Evolutionary conservation across 169 alveolate species (phyloP).

Genomic region (Theileria sp.): DNA sequence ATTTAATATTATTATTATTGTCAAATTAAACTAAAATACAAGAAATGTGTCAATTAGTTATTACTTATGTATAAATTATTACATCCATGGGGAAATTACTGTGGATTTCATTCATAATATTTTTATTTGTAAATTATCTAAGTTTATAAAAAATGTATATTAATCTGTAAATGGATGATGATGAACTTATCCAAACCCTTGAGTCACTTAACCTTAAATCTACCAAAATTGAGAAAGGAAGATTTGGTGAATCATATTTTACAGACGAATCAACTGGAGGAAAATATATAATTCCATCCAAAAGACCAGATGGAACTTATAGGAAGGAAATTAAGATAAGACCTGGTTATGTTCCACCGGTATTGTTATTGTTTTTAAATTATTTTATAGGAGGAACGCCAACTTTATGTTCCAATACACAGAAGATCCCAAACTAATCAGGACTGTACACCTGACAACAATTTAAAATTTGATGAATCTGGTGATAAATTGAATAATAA

Average conservation of each 20-base stretch:
- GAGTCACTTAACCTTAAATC: conserved; percentile 14
- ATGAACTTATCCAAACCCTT: conserved; percentile 28
- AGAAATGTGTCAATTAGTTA: not conserved
- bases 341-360: conserved; percentile 77
- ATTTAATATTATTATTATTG: not conserved
- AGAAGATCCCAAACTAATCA: conserved; percentile 6
- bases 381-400: conserved; percentile 18
- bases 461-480: not conserved
- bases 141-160: not conserved
- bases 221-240: conserved; percentile 25
- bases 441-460: not conserved
- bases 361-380: not conserved
- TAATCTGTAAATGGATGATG: conserved; percentile 15
- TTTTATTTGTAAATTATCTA: conserved; percentile 2
- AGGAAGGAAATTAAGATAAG: conserved; percentile 69
- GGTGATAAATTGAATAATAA: not conserved
- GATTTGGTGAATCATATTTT: conserved; percentile 68
- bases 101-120: not conserved
- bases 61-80: not conserved
- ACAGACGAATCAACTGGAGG: conserved; percentile 66
- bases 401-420: conserved; percentile 17
- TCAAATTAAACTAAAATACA: too few relatives aligned
- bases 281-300: conserved; percentile 67
- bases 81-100: not conserved
- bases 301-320: conserved; percentile 73